These are phyloP conservation scores for Phoma sp. DNA, from an alignment of 2,329 filamentous ascomycete genomes.

Conservation along the genomic window DNA sequence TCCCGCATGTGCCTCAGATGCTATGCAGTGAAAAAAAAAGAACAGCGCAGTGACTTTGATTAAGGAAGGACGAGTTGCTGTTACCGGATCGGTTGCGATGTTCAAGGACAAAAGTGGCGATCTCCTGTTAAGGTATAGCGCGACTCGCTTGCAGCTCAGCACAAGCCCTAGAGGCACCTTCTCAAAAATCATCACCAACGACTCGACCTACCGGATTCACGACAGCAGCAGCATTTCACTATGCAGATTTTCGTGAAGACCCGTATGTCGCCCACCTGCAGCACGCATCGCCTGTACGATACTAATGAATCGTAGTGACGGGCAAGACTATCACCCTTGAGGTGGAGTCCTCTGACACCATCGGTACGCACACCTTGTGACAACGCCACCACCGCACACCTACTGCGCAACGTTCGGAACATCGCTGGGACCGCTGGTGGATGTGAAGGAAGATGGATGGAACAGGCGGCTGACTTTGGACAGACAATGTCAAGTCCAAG, in stretches of 20 bases:
- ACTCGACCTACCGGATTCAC: background rate
- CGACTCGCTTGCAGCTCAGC: background rate
- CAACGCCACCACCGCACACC: conserved; percentile 21
- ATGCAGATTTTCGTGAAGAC: conserved; percentile 90
- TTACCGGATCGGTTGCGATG: too few relatives aligned
- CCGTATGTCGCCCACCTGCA: conserved; percentile 58
- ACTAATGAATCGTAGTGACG: conserved; percentile 58
- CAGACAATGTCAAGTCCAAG: conserved; percentile 99
- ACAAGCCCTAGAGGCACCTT: background rate
- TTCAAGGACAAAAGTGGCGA: background rate
- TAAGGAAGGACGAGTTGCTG: too few relatives aligned
- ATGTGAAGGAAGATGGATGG: conserved; percentile 1
- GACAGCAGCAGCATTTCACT: conserved; percentile 19
- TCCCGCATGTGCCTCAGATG: too few relatives aligned
- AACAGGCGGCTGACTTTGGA: conserved; percentile 27
- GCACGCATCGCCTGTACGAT: background rate
- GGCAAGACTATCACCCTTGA: conserved; percentile 99
- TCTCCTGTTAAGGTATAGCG: background rate
- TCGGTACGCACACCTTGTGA: conserved; percentile 55
- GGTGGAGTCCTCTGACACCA: conserved; percentile 98
- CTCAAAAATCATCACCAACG: background rate
- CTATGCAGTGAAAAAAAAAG: too few relatives aligned
- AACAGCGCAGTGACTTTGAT: too few relatives aligned
- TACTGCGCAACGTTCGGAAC: conserved; percentile 20
- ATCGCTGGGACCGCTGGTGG: conserved; percentile 5